Conservation (phyloP, 2,329 filamentous ascomycete species). For the Paramyrothecium sp. region DNA sequence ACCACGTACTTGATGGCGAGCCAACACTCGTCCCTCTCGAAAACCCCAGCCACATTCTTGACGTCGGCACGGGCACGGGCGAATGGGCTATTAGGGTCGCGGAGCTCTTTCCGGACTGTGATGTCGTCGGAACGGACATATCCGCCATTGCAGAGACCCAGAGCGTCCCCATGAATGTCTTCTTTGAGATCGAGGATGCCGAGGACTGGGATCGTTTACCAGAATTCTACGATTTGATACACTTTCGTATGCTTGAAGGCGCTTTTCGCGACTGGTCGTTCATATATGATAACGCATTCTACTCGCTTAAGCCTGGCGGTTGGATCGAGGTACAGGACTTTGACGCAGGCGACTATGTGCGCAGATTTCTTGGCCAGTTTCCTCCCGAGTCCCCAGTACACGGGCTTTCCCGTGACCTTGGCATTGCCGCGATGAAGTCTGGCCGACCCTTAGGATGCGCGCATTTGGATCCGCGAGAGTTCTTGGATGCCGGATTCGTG, state of each 20-base stretch:
- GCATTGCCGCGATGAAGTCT: slow-evolving; percentile 39
- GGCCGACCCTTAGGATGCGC: slow-evolving; percentile 43
- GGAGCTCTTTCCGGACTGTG: slow-evolving; percentile 50
- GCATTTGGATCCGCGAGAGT: slow-evolving; percentile 43
- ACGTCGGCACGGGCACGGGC: slow-evolving; percentile 59
- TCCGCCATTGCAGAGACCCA: slow-evolving; percentile 55
- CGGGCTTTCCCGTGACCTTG: slow-evolving; percentile 37
- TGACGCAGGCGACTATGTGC: slow-evolving; percentile 39
- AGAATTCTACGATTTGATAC: slow-evolving; percentile 54
- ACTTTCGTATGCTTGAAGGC: slow-evolving; percentile 55
- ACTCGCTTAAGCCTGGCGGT: slow-evolving; percentile 54
- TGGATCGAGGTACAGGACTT: slow-evolving; percentile 58
- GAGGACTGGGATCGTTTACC: slow-evolving; percentile 57
- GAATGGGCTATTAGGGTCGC: slow-evolving; percentile 52
- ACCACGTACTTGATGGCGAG: slow-evolving; percentile 46
- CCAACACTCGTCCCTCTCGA: slow-evolving; percentile 41
- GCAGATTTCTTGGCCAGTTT: slow-evolving; percentile 34
- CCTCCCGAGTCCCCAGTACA: slow-evolving; percentile 44
- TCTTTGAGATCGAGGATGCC: slow-evolving; percentile 59
- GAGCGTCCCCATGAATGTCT: slow-evolving; percentile 56
- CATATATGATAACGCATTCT: slow-evolving; percentile 51
- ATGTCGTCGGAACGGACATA: slow-evolving; percentile 59
- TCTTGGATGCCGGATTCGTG: slow-evolving; percentile 50
- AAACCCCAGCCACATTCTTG: slow-evolving; percentile 43
- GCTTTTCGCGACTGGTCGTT: slow-evolving; percentile 55